Evolutionary conservation across 805 yeast species (phyloP).

Genomic region (Metschnikowia shivogae): DNA sequence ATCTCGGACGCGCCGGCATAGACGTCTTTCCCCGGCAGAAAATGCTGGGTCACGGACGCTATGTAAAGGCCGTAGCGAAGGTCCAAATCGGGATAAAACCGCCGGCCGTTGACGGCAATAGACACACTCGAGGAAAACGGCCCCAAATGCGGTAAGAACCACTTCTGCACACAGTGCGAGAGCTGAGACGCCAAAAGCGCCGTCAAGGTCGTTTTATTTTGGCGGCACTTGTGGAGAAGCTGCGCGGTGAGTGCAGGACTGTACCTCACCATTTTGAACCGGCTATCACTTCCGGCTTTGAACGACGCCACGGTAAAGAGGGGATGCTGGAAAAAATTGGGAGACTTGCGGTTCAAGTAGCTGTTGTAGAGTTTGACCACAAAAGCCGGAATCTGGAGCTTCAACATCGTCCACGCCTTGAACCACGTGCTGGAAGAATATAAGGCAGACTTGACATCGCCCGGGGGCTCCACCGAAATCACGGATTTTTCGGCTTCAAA

Average conservation of each 20-base stretch:
- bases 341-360: neutral
- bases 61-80: conserved; percentile 13
- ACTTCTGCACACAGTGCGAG: conserved; percentile 2
- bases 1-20: neutral
- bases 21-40: conserved; percentile 3
- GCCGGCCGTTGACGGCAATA: conserved; percentile 12
- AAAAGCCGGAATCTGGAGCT: conserved; percentile 2
- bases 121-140: conserved; percentile 6
- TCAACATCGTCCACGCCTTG: neutral
- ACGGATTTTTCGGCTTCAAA: neutral
- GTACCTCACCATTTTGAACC: conserved; percentile 6
- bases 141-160: conserved; percentile 5
- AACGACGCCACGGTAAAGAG: conserved; percentile 8
- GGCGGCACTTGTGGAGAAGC: conserved; percentile 7
- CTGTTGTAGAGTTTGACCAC: conserved; percentile 2
- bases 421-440: conserved; percentile 4
- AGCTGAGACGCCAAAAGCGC: conserved; percentile 10
- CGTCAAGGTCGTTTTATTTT: conserved; percentile 8
- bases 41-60: neutral
- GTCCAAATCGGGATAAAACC: conserved; percentile 9
- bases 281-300: conserved; percentile 4
- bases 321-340: conserved; percentile 11
- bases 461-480: neutral
- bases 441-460: conserved; percentile 5
- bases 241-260: conserved; percentile 2